These are phyloP conservation scores for Amphibolis antarctica DNA, from an alignment of 106 monocot genomes.

Conservation along the genomic window DNA sequence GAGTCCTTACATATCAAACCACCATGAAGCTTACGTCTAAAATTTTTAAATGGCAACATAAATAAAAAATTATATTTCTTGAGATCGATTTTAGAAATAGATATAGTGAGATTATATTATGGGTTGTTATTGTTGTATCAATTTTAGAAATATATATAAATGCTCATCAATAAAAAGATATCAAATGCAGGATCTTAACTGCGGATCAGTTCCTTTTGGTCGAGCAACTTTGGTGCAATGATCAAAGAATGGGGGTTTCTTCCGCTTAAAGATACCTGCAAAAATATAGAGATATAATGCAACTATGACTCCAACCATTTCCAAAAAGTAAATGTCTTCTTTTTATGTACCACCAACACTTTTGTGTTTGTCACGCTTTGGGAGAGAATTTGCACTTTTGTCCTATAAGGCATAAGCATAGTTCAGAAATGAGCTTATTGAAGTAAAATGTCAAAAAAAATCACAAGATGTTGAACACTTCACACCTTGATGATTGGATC, in stretches of 20 bases:
- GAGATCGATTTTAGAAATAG: no score
- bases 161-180: background rate
- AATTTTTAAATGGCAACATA: no score
- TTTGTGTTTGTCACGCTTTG: conserved; percentile 59
- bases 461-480: no score
- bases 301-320: background rate
- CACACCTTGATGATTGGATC: conserved; percentile 80
- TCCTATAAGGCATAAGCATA: background rate
- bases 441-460: no score
- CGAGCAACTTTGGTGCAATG: conserved; percentile 39
- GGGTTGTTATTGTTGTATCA: background rate
- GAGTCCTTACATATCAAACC: background rate
- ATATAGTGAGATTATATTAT: no score
- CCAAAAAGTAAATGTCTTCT: background rate
- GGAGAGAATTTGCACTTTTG: conserved; percentile 27
- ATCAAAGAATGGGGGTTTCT: conserved; percentile 43
- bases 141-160: background rate
- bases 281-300: background rate
- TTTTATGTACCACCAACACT: conserved; percentile 24
- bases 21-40: background rate
- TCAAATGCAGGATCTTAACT: conserved; percentile 38
- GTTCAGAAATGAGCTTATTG: no score
- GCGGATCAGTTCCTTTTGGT: conserved; percentile 33
- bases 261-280: conserved; percentile 60
- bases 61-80: no score